These are phyloP conservation scores for Boletales sp. DNA, from an alignment of 768 basidiomycete species.

Conservation along the genomic window DNA sequence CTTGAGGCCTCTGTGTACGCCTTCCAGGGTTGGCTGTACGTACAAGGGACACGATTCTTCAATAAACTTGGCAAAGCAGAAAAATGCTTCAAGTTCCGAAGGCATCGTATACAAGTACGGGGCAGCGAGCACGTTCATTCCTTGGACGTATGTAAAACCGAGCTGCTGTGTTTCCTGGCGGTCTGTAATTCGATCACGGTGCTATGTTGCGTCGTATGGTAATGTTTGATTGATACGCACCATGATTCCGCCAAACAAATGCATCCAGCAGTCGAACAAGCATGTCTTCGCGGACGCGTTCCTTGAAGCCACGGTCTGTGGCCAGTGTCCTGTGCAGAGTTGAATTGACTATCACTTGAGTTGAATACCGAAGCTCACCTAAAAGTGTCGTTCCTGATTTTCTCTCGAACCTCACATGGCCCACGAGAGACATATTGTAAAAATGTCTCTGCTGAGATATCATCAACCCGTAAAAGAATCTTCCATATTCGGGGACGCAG, in stretches of 20 bases:
- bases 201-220: background rate
- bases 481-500: constrained; percentile 94
- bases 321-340: constrained; percentile 66
- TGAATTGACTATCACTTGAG: background rate
- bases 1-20: constrained; percentile 92
- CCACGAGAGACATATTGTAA: constrained; percentile 77
- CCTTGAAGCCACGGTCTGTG: constrained; percentile 97
- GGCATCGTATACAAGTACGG: constrained; percentile 98
- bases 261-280: constrained; percentile 94
- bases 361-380: constrained; percentile 45
- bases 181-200: constrained; percentile 40
- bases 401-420: constrained; percentile 84
- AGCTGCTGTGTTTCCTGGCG: constrained; percentile 74
- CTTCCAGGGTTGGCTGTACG: constrained; percentile 92
- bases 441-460: constrained; percentile 72
- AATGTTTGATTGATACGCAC: constrained; percentile 36
- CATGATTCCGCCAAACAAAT: constrained; percentile 94
- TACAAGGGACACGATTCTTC: constrained; percentile 95
- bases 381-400: constrained; percentile 96
- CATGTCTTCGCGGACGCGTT: constrained; percentile 95
- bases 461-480: constrained; percentile 79
- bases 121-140: constrained; percentile 98
- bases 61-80: constrained; percentile 94
- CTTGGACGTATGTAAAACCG: constrained; percentile 95
- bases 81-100: constrained; percentile 97